These are phyloP conservation scores for Cymbidium sinense DNA, from an alignment of 106 monocot species.

Conservation along the genomic window DNA sequence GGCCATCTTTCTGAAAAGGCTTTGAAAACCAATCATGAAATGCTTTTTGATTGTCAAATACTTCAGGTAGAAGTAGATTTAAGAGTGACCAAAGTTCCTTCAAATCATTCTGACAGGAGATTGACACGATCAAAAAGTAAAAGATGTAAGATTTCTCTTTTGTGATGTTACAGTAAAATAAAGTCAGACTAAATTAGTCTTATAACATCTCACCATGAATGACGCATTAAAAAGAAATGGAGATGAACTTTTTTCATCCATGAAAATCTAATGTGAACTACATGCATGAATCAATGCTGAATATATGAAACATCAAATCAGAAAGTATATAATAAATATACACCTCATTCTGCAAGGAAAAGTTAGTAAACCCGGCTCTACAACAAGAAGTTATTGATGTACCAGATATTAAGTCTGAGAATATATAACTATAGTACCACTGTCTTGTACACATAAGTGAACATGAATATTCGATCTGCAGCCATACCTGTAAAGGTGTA, in stretches of 20 bases:
- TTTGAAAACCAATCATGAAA: slow-evolving; percentile 99
- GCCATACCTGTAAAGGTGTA: slow-evolving; percentile 89
- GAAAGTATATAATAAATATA: not conserved
- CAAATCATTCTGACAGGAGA: slow-evolving; percentile 71
- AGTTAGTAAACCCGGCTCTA: not conserved
- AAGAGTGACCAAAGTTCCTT: slow-evolving; percentile 98
- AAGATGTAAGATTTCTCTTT: not conserved
- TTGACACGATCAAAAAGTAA: not conserved
- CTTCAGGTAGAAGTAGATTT: slow-evolving; percentile 95
- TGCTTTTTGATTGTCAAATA: slow-evolving; percentile 92
- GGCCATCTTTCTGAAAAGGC: slow-evolving; percentile 84
- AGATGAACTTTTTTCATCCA: not conserved
- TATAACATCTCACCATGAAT: not conserved
- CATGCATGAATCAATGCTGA: not conserved
- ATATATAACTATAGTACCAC: not conserved
- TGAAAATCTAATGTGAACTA: not conserved
- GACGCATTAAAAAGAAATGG: not conserved
- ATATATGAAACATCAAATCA: not conserved
- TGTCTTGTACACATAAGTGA: not conserved
- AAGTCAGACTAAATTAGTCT: not conserved
- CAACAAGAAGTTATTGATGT: not conserved
- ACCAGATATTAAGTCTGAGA: not conserved
- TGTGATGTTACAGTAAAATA: not conserved
- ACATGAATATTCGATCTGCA: not conserved
- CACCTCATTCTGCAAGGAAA: not conserved